These are phyloP conservation scores for Metschnikowia peoriensis DNA, from an alignment of 805 yeast species.

Conservation along the genomic window DNA sequence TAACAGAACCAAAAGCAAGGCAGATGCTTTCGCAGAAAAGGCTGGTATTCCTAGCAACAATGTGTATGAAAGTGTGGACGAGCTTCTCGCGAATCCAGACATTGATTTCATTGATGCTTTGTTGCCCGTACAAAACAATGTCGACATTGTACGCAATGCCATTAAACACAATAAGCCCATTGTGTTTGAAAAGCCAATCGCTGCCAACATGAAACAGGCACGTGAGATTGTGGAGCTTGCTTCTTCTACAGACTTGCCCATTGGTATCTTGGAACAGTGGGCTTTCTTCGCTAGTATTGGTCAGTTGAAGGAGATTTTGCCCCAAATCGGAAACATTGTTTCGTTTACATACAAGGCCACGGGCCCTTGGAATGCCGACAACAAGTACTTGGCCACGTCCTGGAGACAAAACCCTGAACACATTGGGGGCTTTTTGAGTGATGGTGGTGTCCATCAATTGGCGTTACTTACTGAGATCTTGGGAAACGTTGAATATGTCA, in stretches of 20 bases:
- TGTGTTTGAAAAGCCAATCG: constrained; percentile 86
- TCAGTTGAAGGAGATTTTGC: constrained; percentile 52
- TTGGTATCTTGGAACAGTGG: constrained; percentile 86
- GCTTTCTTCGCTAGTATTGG: constrained; percentile 61
- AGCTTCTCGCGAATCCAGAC: constrained; percentile 60
- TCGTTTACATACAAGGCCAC: constrained; percentile 73
- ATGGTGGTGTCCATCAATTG: constrained; percentile 96
- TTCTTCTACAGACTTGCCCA: constrained; percentile 59
- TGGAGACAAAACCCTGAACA: constrained; percentile 94
- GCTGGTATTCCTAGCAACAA: constrained; percentile 52
- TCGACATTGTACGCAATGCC: constrained; percentile 66
- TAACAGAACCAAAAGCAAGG: constrained; percentile 84
- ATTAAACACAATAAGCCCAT: constrained; percentile 75
- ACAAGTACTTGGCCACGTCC: constrained; percentile 63
- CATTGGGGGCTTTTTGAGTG: constrained; percentile 88
- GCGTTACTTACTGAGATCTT: constrained; percentile 80
- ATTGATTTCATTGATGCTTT: constrained; percentile 81
- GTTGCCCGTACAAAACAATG: constrained; percentile 83
- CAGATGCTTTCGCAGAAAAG: constrained; percentile 67
- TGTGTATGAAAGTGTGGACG: constrained; percentile 62
- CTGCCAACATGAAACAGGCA: constrained; percentile 82
- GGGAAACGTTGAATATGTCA: constrained; percentile 68
- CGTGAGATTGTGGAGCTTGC: constrained; percentile 70
- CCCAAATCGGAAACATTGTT: constrained; percentile 69
- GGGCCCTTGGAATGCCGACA: constrained; percentile 62